Conservation (phyloP, 176 grass and related monocot genomes). For the Oryza meridionalis region DNA sequence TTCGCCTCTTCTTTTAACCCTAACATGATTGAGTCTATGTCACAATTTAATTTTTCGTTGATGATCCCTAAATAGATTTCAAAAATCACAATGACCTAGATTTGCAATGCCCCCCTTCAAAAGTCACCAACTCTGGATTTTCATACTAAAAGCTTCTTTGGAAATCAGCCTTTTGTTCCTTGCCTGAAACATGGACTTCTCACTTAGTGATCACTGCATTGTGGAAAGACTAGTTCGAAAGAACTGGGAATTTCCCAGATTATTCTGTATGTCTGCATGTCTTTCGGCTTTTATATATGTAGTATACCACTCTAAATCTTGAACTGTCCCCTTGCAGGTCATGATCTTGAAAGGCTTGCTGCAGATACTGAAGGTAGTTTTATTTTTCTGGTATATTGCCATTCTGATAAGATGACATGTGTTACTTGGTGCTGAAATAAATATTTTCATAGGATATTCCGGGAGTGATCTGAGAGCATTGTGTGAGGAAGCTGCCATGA, state of each 20-base stretch:
- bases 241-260: background rate
- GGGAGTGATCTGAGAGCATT: conserved; percentile 93
- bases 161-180: background rate
- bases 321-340: conserved; percentile 51
- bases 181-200: background rate
- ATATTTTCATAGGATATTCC: conserved; percentile 74
- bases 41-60: background rate
- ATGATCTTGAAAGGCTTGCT: conserved; percentile 83
- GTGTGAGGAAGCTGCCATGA: conserved; percentile 98
- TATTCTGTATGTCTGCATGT: background rate
- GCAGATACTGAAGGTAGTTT: conserved; percentile 76
- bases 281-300: background rate
- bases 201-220: background rate
- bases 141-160: background rate
- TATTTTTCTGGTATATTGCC: conserved; percentile 23
- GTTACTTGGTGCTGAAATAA: conserved; percentile 13
- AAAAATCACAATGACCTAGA: background rate
- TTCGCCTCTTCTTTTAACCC: background rate
- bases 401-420: conserved; percentile 24
- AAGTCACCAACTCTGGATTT: background rate
- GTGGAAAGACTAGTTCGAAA: background rate
- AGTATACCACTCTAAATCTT: background rate
- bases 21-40: background rate
- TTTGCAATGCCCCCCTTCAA: background rate
- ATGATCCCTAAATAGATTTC: background rate